phyloP scores from a whole-genome alignment of 1,139 yeast genomes.

The Suhomyces choctaworum region DNA sequence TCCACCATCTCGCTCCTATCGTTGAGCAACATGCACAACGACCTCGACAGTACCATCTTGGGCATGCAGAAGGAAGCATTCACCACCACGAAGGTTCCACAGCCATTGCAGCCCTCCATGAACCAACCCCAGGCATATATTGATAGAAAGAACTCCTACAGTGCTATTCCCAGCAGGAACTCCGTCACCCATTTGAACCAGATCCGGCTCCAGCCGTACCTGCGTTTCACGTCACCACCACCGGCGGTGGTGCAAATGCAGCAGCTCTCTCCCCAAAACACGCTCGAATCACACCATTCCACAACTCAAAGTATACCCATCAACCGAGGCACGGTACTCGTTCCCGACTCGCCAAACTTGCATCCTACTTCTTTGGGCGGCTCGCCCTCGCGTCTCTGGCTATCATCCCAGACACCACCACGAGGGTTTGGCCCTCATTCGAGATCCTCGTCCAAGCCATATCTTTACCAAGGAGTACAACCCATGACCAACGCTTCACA shows the following conservation, averaged over 20 bases:
- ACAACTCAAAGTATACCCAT: slow-evolving; percentile 34
- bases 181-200: slow-evolving; percentile 36
- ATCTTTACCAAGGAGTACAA: slow-evolving; percentile 18
- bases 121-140: slow-evolving; percentile 14
- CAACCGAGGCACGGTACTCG: slow-evolving; percentile 15
- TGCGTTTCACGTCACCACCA: slow-evolving; percentile 32
- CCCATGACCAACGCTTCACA: neutral
- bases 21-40: slow-evolving; percentile 29
- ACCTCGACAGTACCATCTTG: slow-evolving; percentile 10
- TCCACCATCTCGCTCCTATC: slow-evolving; percentile 56
- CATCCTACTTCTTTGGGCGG: slow-evolving; percentile 55
- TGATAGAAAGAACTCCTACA: slow-evolving; percentile 27
- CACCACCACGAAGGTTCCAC: slow-evolving; percentile 6
- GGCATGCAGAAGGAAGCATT: slow-evolving; percentile 1
- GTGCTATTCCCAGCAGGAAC: slow-evolving; percentile 29
- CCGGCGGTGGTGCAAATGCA: slow-evolving; percentile 9
- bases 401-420: slow-evolving; percentile 56
- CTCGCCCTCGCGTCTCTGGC: slow-evolving; percentile 57
- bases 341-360: slow-evolving; percentile 54
- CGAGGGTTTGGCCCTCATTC: slow-evolving; percentile 28
- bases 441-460: slow-evolving; percentile 21
- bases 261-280: slow-evolving; percentile 7
- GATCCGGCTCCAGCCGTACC: slow-evolving; percentile 41
- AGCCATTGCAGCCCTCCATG: slow-evolving; percentile 6
- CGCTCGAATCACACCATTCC: slow-evolving; percentile 17